Evolutionary conservation across 495 filamentous ascomycete genomes (phyloP), one percentile per base, ranked within the genome.

Genomic region (Tuber aestivum): DNA sequence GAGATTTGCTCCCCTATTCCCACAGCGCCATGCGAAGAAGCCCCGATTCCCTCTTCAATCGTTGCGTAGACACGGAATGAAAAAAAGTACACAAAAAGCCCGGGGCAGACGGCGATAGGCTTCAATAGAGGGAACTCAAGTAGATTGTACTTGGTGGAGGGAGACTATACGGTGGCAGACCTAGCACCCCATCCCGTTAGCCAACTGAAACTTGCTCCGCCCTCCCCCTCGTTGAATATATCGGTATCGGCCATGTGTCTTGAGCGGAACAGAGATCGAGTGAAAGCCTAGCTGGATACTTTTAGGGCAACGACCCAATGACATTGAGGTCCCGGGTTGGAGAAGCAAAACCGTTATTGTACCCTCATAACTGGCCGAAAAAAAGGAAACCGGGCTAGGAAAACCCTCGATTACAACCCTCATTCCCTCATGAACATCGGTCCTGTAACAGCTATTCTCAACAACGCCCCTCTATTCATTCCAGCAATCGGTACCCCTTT

Each of bases 61-160:
- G 56, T 27, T 61, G 56, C 56, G n/a, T 61, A 61, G 32, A n/a
- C 56, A 61, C 56, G 10, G 27, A n/a, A 18, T 32, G 56, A 61
- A 61, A 61, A 61, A 61, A 61, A 61, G 56, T 61, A n/a, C 56
- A 61, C 56, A 61, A 61, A 61, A 61, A 32, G 12, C n/a, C 56
- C 56, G n/a, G 4, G n/a, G 56, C n/a, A 32, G 27, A 61, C 32
- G 48, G 48, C 48, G 48, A 56, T 56, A 56, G 48, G n/a, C n/a
- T 61, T 61, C 56, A 61, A 61, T 32, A 16, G 56, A 32, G 56
- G n/a, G 56, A 61, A 16, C 56, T 16, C 56, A 32, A 5, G 56
- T 27, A 32, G n/a, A 32, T 16, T 32, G 56, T 32, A 61, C 32
- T 61, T 61, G 56, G n/a, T 61, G n/a, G n/a, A 56, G 56, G 56